Evolutionary conservation across 2,329 filamentous ascomycete species (phyloP).

Genomic region (Ceratocystis ficicola): DNA sequence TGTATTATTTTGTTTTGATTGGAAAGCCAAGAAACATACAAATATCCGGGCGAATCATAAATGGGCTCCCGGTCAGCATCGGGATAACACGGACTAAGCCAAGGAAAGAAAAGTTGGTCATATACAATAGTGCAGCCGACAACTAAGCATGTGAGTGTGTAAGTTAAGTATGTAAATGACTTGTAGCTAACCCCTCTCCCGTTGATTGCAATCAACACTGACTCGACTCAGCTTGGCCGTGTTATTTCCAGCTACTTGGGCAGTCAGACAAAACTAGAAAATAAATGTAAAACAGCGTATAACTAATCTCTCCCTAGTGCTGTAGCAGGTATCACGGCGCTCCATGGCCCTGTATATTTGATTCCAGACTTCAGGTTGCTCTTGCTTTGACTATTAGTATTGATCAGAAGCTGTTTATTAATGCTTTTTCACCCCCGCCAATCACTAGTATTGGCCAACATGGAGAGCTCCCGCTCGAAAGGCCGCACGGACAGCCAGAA

Average conservation of each 20-base stretch:
- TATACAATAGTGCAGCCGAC: not conserved
- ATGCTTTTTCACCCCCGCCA: not conserved
- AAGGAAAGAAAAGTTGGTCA: not conserved
- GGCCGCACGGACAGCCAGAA: slow-evolving; percentile 2
- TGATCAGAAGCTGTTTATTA: not conserved
- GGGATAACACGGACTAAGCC: not conserved
- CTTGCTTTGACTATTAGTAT: too few relatives aligned
- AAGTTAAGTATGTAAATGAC: too few relatives aligned
- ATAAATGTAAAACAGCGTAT: too few relatives aligned
- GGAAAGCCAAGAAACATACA: not conserved
- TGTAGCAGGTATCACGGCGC: too few relatives aligned
- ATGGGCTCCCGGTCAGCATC: not conserved
- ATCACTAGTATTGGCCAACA: not conserved
- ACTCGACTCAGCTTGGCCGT: not conserved
- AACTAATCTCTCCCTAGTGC: too few relatives aligned
- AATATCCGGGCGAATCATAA: not conserved
- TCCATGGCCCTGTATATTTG: too few relatives aligned
- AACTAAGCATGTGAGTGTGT: too few relatives aligned
- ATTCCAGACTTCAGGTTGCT: too few relatives aligned
- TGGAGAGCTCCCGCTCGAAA: not conserved
- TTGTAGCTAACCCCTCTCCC: too few relatives aligned
- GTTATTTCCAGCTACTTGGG: not conserved
- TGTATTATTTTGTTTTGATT: slow-evolving; percentile 2
- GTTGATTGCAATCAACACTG: not conserved
- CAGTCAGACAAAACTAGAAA: too few relatives aligned